Conservation (phyloP, 768 basidiomycete genomes). For the Cystobasidium ongulense region DNA sequence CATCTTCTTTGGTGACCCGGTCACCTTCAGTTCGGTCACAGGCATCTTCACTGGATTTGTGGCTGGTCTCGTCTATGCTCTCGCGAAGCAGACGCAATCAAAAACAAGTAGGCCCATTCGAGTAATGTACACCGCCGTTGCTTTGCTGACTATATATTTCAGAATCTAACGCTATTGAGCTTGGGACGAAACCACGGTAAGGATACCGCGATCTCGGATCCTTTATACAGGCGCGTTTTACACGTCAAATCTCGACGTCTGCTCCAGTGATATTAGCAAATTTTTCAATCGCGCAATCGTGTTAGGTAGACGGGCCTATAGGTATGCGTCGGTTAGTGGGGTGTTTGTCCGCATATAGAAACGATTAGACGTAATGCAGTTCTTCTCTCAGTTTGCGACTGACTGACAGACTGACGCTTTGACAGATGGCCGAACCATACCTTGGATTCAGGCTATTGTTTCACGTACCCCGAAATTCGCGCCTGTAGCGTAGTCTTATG, state of each 20-base stretch:
- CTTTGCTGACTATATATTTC: not conserved
- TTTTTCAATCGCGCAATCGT: not conserved
- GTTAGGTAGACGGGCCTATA: too few relatives aligned
- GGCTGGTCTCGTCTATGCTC: constrained; percentile 81
- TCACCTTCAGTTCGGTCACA: constrained; percentile 77
- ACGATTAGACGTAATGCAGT: not conserved
- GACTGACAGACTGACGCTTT: too few relatives aligned
- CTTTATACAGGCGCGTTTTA: not conserved
- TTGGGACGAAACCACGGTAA: constrained; percentile 4
- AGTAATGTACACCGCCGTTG: not conserved
- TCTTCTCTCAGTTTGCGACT: too few relatives aligned
- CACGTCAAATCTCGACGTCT: not conserved
- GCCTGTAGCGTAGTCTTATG: too few relatives aligned
- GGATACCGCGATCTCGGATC: not conserved
- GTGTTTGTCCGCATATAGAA: not conserved
- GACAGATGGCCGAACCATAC: too few relatives aligned
- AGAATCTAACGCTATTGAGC: constrained; percentile 6
- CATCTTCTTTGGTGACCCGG: constrained; percentile 87
- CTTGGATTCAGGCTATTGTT: too few relatives aligned
- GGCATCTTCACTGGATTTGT: constrained; percentile 80
- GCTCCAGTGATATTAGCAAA: not conserved
- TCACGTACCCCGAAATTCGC: too few relatives aligned
- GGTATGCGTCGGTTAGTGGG: not conserved
- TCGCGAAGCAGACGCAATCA: constrained; percentile 90
- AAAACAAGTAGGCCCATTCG: constrained; percentile 55